Conservation (phyloP, 1,284 basidiomycete genomes). For the Moesziomyces parantarcticus region DNA sequence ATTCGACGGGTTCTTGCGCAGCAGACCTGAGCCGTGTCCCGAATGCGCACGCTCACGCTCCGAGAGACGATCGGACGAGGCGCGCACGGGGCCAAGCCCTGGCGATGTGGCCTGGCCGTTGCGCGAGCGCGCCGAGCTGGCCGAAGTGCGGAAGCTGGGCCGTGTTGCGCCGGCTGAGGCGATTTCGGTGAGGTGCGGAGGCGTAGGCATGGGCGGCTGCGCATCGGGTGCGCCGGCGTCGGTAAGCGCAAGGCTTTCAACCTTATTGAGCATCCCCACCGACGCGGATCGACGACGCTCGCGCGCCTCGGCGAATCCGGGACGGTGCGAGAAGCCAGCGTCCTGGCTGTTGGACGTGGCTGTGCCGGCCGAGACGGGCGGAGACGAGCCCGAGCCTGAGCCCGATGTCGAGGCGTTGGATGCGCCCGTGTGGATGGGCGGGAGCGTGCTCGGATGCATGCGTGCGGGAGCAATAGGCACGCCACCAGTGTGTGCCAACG, state of each 20-base stretch:
- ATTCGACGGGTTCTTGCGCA: constrained; percentile 63
- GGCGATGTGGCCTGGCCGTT: constrained; percentile 37
- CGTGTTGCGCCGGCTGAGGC: constrained; percentile 13
- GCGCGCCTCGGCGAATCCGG: constrained; percentile 46
- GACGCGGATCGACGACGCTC: constrained; percentile 38
- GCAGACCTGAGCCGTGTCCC: constrained; percentile 47
- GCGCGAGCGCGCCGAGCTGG: constrained; percentile 32
- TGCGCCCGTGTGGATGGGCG: constrained; percentile 33
- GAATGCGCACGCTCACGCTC: constrained; percentile 48
- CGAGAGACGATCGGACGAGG: constrained; percentile 55
- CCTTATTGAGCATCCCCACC: constrained; percentile 27
- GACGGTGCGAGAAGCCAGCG: constrained; percentile 22
- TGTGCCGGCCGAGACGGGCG: constrained; percentile 22
- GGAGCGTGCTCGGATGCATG: constrained; percentile 21
- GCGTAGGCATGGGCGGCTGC: constrained; percentile 7
- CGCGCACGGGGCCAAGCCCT: constrained; percentile 46
- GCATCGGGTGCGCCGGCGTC: constrained; percentile 12
- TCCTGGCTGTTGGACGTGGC: constrained; percentile 17
- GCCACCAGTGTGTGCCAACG: constrained; percentile 5
- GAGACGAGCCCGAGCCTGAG: constrained; percentile 27
- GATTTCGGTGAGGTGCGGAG: constrained; percentile 12
- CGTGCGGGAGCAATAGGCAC: constrained; percentile 7
- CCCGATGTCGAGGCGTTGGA: constrained; percentile 14
- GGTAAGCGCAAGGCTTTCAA: constrained; percentile 30
- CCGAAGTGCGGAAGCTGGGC: constrained; percentile 34